Conservation (phyloP, 208 protist genomes). For the Trypanosoma scelopori region DNA sequence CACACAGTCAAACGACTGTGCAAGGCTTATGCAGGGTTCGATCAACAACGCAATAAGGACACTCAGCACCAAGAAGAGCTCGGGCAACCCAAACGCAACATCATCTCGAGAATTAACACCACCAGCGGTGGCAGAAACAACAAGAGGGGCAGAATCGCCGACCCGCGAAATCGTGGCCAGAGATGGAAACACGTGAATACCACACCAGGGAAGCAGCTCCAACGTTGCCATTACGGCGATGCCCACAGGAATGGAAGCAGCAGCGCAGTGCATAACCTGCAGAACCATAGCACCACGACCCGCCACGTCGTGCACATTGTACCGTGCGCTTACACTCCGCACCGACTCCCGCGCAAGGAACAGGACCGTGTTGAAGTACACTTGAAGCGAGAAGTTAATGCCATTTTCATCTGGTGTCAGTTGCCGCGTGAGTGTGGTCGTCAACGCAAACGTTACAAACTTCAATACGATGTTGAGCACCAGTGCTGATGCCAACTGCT, state of each 20-base stretch:
- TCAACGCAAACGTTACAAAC: conserved; percentile 75
- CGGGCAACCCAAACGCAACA: conserved; percentile 34
- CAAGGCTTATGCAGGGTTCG: conserved; percentile 71
- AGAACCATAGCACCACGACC: conserved; percentile 12
- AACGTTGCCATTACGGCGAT: conserved; percentile 26
- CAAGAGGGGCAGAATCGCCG: background rate
- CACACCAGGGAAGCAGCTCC: conserved; percentile 28
- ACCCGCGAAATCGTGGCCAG: conserved; percentile 11
- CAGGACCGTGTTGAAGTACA: conserved; percentile 81
- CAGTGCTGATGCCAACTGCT: conserved; percentile 60
- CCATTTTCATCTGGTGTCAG: conserved; percentile 73
- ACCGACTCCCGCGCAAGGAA: conserved; percentile 78
- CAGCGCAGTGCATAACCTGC: conserved; percentile 42
- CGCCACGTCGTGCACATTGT: conserved; percentile 22
- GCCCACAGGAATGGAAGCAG: conserved; percentile 45
- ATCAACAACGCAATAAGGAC: conserved; percentile 39
- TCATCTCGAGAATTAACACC: background rate
- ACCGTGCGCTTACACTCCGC: conserved; percentile 58
- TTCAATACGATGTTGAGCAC: conserved; percentile 66
- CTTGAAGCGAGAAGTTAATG: conserved; percentile 64
- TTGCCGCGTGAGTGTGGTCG: conserved; percentile 59
- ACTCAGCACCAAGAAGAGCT: conserved; percentile 51
- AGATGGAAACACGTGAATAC: conserved; percentile 29
- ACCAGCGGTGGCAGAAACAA: background rate
- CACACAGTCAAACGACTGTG: conserved; percentile 64